Conservation (phyloP, 257 asterid species). For the Solanum piurae region DNA sequence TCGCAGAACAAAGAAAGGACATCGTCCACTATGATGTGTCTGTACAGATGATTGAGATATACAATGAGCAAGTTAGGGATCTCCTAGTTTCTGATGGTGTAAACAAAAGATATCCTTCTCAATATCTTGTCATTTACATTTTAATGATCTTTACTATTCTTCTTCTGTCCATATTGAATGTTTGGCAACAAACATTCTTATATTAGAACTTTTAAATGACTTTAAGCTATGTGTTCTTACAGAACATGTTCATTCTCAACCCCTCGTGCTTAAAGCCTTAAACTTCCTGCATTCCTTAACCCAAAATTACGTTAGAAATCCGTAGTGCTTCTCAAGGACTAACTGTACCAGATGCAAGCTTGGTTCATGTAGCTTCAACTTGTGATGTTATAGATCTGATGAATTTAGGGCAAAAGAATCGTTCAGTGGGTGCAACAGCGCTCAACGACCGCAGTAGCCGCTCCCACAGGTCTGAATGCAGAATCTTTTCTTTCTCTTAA, state of each 20-base stretch:
- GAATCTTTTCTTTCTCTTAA: neutral
- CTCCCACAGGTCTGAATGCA: conserved; percentile 60
- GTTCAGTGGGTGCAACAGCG: conserved; percentile 92
- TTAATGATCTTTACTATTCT: neutral
- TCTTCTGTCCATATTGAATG: neutral
- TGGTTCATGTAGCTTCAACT: conserved; percentile 62
- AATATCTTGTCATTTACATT: neutral
- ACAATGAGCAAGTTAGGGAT: conserved; percentile 96
- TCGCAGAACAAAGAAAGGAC: conserved; percentile 74
- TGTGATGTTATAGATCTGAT: conserved; percentile 85
- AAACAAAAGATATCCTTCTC: conserved; percentile 85
- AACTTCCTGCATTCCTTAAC: conserved; percentile 32
- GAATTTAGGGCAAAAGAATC: conserved; percentile 71
- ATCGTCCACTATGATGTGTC: conserved; percentile 69
- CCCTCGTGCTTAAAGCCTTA: neutral
- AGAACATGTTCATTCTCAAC: neutral
- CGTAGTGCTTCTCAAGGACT: conserved; percentile 89
- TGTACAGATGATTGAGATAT: conserved; percentile 97
- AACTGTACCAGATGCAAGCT: conserved; percentile 83
- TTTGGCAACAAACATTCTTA: neutral
- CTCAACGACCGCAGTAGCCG: conserved; percentile 84
- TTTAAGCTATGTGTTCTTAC: neutral
- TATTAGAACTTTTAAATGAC: neutral
- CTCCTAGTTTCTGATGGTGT: conserved; percentile 65
- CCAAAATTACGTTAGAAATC: conserved; percentile 64